phyloP scores from a whole-genome alignment of 768 basidiomycete species.

The Russula sp. region DNA sequence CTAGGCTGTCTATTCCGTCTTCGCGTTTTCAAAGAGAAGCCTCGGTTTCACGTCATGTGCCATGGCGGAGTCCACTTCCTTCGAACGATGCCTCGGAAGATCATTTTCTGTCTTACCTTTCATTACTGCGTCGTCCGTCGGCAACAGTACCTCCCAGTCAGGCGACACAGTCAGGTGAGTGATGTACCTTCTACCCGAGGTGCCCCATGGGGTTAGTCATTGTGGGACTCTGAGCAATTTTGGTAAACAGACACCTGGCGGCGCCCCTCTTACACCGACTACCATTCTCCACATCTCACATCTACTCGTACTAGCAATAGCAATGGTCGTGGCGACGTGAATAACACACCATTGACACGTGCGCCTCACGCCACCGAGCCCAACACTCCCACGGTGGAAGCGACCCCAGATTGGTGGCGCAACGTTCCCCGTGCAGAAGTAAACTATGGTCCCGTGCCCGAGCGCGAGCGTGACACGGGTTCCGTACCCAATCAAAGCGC shows the following conservation, averaged over 20 bases:
- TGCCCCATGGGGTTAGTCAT: background rate
- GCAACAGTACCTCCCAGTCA: background rate
- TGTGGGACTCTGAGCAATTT: background rate
- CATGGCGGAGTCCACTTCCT: constrained; percentile 9
- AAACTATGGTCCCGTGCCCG: constrained; percentile 10
- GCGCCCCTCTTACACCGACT: background rate
- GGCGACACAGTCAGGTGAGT: constrained; percentile 11
- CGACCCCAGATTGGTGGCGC: constrained; percentile 10
- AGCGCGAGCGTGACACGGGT: background rate
- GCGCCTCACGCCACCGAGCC: constrained; percentile 2
- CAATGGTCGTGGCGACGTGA: constrained; percentile 1
- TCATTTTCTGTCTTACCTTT: constrained; percentile 3
- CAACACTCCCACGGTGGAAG: background rate
- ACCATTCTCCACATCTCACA: background rate
- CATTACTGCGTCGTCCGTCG: background rate
- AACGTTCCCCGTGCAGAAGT: constrained; percentile 10
- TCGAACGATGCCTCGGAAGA: constrained; percentile 3
- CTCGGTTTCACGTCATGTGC: constrained; percentile 6
- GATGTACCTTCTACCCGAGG: background rate
- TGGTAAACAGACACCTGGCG: constrained; percentile 3
- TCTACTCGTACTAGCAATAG: background rate
- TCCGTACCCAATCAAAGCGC: background rate
- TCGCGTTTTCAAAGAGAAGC: constrained; percentile 13
- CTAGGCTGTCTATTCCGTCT: background rate
- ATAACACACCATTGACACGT: constrained; percentile 1